phyloP scores from a whole-genome alignment of 2,329 filamentous ascomycete genomes.

The Truncatella angustata region DNA sequence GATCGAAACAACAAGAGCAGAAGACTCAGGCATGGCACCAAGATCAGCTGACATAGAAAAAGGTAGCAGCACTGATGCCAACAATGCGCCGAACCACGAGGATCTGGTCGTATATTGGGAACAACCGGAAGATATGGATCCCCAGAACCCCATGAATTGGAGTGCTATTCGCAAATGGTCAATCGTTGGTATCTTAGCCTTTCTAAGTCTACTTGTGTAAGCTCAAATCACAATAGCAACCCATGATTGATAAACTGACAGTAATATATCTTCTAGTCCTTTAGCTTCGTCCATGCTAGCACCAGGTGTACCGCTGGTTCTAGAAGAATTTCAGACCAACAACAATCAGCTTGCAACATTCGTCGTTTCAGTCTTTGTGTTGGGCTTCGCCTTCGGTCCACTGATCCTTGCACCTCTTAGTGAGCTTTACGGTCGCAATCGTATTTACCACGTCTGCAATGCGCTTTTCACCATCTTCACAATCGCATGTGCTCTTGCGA shows the following conservation, averaged over 20 bases:
- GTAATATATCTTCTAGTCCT: not conserved
- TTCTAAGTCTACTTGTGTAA: not conserved
- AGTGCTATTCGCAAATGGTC: not conserved
- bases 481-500: slow-evolving; percentile 50
- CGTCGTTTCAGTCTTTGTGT: not conserved
- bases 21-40: not conserved
- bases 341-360: not conserved
- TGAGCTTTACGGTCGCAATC: slow-evolving; percentile 53
- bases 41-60: not conserved
- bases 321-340: not conserved
- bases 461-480: slow-evolving; percentile 35
- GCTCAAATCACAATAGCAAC: not conserved
- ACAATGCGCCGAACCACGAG: not conserved
- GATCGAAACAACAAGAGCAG: not conserved
- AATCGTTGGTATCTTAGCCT: not conserved
- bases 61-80: not conserved
- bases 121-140: not conserved
- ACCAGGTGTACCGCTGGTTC: not conserved
- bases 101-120: not conserved
- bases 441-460: slow-evolving; percentile 46
- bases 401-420: slow-evolving; percentile 55
- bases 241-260: not conserved
- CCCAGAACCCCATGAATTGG: not conserved
- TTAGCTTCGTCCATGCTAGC: not conserved
- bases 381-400: slow-evolving; percentile 38